Conservation (phyloP, 1,139 yeast species). For the Magnusiomyces ingens region DNA sequence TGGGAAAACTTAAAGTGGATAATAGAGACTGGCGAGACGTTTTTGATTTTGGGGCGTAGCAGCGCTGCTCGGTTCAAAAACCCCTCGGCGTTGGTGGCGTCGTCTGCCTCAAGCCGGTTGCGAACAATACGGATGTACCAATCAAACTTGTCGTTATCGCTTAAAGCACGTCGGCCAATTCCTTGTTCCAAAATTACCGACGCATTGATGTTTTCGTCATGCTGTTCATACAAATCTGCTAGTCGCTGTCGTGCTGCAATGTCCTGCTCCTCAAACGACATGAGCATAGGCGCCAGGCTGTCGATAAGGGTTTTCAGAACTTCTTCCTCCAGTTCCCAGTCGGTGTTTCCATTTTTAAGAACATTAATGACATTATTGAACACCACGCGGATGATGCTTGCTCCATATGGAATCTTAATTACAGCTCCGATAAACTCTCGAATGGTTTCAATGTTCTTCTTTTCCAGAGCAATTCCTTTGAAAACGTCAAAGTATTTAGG, state of each 20-base stretch:
- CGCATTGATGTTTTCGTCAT: constrained; percentile 24
- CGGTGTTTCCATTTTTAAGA: background rate
- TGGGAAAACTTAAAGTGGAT: constrained; percentile 31
- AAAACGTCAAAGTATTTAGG: constrained; percentile 5
- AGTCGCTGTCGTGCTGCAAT: constrained; percentile 24
- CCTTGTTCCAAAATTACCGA: constrained; percentile 28
- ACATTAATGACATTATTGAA: constrained; percentile 5
- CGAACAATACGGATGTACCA: constrained; percentile 30
- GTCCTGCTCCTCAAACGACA: constrained; percentile 29
- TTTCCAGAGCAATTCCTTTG: background rate
- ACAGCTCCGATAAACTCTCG: constrained; percentile 10
- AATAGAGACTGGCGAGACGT: constrained; percentile 19
- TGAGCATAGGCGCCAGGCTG: constrained; percentile 21
- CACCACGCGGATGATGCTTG: constrained; percentile 10
- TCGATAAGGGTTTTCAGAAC: constrained; percentile 16
- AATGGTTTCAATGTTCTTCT: background rate
- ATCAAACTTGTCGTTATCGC: constrained; percentile 26
- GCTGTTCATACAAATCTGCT: constrained; percentile 26
- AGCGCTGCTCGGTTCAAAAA: constrained; percentile 29
- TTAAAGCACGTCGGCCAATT: constrained; percentile 21
- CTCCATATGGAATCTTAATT: constrained; percentile 15
- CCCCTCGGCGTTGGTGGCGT: constrained; percentile 30
- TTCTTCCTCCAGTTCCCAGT: constrained; percentile 11
- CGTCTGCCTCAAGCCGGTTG: constrained; percentile 30
- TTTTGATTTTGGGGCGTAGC: constrained; percentile 20